Percentiles rank a stretch among this genome's conserved stretches.
These are phyloP conservation scores for Arbutus unedo DNA, from an alignment of 148 eudicot species.

Conservation along the genomic window DNA sequence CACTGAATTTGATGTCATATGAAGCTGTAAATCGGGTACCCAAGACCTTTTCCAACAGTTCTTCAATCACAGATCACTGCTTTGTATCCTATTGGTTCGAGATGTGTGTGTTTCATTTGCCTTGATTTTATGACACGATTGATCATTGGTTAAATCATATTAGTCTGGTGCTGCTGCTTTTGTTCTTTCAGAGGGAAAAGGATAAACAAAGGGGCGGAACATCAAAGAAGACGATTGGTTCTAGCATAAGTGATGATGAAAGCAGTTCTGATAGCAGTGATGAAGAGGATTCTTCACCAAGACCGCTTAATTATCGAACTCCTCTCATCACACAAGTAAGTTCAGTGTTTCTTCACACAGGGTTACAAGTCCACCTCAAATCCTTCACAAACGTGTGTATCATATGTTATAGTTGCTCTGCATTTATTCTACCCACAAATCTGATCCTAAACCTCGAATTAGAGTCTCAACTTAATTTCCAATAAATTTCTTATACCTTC, in stretches of 20 bases:
- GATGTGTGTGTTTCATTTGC: background rate
- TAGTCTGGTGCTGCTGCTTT: background rate
- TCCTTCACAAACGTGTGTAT: background rate
- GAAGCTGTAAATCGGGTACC: no score
- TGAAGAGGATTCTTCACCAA: constrained; percentile 72
- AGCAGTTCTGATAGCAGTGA: constrained; percentile 71
- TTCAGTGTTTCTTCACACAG: background rate
- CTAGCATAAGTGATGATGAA: constrained; percentile 49
- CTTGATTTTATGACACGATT: no score
- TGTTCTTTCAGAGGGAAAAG: constrained; percentile 51
- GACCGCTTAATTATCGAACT: constrained; percentile 66
- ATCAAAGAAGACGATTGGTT: constrained; percentile 61
- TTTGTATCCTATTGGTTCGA: no score
- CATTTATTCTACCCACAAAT: background rate
- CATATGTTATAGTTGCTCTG: background rate
- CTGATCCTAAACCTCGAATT: background rate
- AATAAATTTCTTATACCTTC: background rate
- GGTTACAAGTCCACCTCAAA: background rate
- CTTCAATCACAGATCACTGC: background rate
- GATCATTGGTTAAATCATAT: background rate
- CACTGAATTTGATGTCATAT: background rate
- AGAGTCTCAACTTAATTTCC: background rate
- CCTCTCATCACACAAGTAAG: constrained; percentile 80
- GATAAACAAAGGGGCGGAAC: constrained; percentile 45
- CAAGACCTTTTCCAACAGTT: background rate